Conservation (phyloP, 139 green algal species). For the Picochlorum sp. region DNA sequence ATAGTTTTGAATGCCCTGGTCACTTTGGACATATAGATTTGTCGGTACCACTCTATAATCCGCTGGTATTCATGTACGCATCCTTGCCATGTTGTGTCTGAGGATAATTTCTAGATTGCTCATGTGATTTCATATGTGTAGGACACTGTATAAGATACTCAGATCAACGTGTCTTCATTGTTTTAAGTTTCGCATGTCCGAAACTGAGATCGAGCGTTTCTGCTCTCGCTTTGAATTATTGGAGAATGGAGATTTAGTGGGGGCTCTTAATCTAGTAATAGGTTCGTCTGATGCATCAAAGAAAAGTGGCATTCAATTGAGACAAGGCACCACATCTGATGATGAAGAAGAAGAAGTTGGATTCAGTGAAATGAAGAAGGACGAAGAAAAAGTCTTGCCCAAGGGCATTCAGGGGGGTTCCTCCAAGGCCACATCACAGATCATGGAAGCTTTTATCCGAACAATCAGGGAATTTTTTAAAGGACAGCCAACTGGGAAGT, state of each 20-base stretch:
- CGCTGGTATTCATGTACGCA: conserved; percentile 69
- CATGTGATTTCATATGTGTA: conserved; percentile 21
- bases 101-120: background rate
- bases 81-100: conserved; percentile 24
- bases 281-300: conserved; percentile 17
- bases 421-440: conserved; percentile 13
- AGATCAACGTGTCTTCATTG: conserved; percentile 80
- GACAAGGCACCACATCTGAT: conserved; percentile 13
- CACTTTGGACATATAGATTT: conserved; percentile 98
- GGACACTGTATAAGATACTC: conserved; percentile 76
- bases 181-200: conserved; percentile 71
- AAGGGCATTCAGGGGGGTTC: background rate
- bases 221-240: conserved; percentile 24
- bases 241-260: conserved; percentile 31
- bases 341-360: conserved; percentile 1
- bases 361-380: background rate
- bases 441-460: conserved; percentile 45
- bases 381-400: conserved; percentile 6
- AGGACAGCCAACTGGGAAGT: conserved; percentile 42
- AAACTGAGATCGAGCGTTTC: conserved; percentile 40
- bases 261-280: conserved; percentile 20
- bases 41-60: conserved; percentile 94
- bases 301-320: conserved; percentile 10
- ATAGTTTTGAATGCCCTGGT: conserved; percentile 65
- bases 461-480: conserved; percentile 61